Conservation (phyloP, 371 early-diverging fungal species). For the Saksenaea oblongispora region DNA sequence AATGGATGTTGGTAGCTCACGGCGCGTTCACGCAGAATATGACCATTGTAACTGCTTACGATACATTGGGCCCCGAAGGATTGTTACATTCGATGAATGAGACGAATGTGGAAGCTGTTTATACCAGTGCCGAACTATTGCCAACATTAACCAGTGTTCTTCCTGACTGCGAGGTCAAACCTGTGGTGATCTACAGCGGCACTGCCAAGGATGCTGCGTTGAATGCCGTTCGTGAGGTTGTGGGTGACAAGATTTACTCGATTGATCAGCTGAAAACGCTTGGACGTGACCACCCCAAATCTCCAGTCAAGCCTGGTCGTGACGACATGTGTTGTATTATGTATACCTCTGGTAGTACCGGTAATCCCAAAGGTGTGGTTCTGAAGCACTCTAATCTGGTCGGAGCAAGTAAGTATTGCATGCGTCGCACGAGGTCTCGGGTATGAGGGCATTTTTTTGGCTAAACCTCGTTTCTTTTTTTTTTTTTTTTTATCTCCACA, state of each 20-base stretch:
- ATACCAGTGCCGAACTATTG: conserved; percentile 63
- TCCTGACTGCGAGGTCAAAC: conserved; percentile 37
- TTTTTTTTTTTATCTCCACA: conserved; percentile 5
- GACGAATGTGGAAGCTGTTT: conserved; percentile 58
- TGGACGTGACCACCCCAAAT: conserved; percentile 43
- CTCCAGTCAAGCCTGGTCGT: conserved; percentile 51
- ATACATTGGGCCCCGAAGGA: conserved; percentile 72
- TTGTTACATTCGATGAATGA: conserved; percentile 63
- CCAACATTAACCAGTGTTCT: conserved; percentile 46
- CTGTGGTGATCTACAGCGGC: conserved; percentile 54
- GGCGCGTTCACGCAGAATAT: conserved; percentile 49
- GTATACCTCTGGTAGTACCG: conserved; percentile 80
- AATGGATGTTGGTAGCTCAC: conserved; percentile 77
- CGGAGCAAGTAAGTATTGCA: conserved; percentile 37
- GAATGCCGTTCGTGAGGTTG: conserved; percentile 15
- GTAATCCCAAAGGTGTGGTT: conserved; percentile 66
- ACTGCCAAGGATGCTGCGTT: conserved; percentile 27
- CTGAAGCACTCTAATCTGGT: conserved; percentile 64
- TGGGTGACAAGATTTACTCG: conserved; percentile 31
- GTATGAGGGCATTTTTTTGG: neutral
- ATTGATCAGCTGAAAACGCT: conserved; percentile 38
- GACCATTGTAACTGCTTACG: conserved; percentile 75
- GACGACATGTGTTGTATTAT: conserved; percentile 77
- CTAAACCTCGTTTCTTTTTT: neutral
- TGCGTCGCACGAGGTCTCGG: neutral